These are phyloP conservation scores for Camellia lanceoleosa DNA, from an alignment of 148 eudicot genomes.

Conservation along the genomic window DNA sequence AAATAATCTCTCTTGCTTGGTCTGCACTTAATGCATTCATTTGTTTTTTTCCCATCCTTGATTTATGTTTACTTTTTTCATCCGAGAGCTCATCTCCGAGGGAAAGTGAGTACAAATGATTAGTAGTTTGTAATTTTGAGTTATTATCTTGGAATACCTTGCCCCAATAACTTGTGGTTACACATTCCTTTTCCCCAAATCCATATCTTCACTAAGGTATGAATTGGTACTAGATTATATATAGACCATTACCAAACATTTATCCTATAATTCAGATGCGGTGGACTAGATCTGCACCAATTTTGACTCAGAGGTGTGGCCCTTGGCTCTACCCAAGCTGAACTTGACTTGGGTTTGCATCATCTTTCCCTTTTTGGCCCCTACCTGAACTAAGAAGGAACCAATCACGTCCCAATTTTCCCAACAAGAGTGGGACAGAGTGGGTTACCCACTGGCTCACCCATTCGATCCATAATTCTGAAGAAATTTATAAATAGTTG, in stretches of 20 bases:
- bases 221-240: neutral
- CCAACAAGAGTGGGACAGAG: neutral
- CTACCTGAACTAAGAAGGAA: no score
- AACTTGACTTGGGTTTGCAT: no score
- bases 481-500: neutral
- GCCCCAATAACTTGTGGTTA: constrained; percentile 11
- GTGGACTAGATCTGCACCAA: neutral
- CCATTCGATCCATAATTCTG: neutral
- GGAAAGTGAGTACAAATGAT: neutral
- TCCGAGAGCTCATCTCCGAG: neutral
- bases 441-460: neutral
- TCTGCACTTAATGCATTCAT: constrained; percentile 1
- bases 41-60: neutral
- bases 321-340: no score
- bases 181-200: neutral
- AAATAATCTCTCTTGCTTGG: constrained; percentile 13
- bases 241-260: neutral
- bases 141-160: neutral
- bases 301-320: no score
- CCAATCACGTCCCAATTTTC: no score
- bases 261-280: neutral
- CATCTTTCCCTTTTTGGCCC: no score
- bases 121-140: neutral
- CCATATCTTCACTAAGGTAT: neutral
- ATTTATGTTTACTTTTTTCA: neutral